Conservation (phyloP, 192 early-diverging fungal species). For the Entomortierella chlamydospora region DNA sequence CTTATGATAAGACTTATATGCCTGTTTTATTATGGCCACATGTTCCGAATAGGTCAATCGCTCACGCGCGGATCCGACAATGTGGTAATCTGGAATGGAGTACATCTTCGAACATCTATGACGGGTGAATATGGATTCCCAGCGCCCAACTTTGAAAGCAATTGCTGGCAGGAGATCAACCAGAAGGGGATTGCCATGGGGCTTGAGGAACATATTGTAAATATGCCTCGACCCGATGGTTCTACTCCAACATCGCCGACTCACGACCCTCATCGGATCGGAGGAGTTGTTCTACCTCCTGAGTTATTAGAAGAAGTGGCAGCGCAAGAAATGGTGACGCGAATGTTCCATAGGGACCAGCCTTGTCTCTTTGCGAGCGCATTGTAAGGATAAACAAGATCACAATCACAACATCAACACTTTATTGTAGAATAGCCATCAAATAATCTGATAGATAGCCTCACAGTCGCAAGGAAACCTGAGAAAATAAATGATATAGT, state of each 20-base stretch:
- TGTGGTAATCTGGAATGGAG: slow-evolving; percentile 53
- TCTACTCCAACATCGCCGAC: background rate
- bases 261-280: background rate
- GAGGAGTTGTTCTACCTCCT: slow-evolving; percentile 8
- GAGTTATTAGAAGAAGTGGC: slow-evolving; percentile 19
- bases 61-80: slow-evolving; percentile 34
- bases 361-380: slow-evolving; percentile 10
- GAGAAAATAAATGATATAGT: too few relatives aligned
- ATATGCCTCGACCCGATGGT: slow-evolving; percentile 14
- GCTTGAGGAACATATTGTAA: slow-evolving; percentile 25
- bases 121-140: slow-evolving; percentile 53
- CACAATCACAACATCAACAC: too few relatives aligned
- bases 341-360: slow-evolving; percentile 3
- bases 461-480: too few relatives aligned
- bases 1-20: slow-evolving; percentile 51
- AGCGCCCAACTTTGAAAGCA: slow-evolving; percentile 40
- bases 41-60: slow-evolving; percentile 45
- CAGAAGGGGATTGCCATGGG: slow-evolving; percentile 40
- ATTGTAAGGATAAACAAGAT: too few relatives aligned
- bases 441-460: too few relatives aligned
- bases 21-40: slow-evolving; percentile 54
- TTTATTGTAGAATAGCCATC: too few relatives aligned
- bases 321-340: background rate
- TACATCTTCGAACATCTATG: slow-evolving; percentile 47
- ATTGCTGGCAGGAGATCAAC: slow-evolving; percentile 48